Evolutionary conservation across 495 filamentous ascomycete species (phyloP), one percentile per base, ranked within the genome.

Genomic region (Barbatosphaeria neglecta): DNA sequence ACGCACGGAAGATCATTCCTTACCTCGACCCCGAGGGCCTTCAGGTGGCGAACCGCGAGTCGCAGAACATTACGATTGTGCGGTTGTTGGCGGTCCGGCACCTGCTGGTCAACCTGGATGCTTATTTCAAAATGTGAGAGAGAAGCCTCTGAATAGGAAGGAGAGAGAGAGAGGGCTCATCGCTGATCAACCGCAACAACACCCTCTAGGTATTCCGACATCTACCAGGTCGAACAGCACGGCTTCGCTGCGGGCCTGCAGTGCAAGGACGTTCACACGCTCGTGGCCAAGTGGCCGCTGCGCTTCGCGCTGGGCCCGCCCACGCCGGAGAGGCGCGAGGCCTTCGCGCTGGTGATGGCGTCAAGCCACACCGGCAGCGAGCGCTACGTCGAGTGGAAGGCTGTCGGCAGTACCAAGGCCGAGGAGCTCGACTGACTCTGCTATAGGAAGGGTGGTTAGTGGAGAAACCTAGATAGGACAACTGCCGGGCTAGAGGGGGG

Each of bases 211-310:
- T 35, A 35, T 15, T n/a, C 16, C 3, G 1, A 6, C 7, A 15
- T 1, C 2, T 6, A 3, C 13, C 3, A 35, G 13, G 15, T 35
- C 31, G 31, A 2, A 2, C 15, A 35, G 3, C 5, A 4, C 11
- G 31, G 9, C 9, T n/a, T 38, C n/a, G 17, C 5, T 3, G 40
- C 56, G 4, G 33, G 45, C 1, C 50, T 57, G 43, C 37, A 22
- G 9, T 51, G 56, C 37, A 69, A 66, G 46, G 50, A 56, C 16
- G 22, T 41, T 2, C 51, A 66, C 31, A 68, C 58, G 2, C 55
- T 68, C 48, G 55, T 69, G 23, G 64, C 60, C 2, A 58, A 64
- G 40, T 68, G 64, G 63, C 63, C 66, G 7, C 41, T 55, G 35
- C 50, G 47, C 23, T 28, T 68, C 33, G 63, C 58, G 46, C 48